These are phyloP conservation scores for Chrysanthemum seticuspe DNA, from an alignment of 129 eudicot species.

Conservation along the genomic window DNA sequence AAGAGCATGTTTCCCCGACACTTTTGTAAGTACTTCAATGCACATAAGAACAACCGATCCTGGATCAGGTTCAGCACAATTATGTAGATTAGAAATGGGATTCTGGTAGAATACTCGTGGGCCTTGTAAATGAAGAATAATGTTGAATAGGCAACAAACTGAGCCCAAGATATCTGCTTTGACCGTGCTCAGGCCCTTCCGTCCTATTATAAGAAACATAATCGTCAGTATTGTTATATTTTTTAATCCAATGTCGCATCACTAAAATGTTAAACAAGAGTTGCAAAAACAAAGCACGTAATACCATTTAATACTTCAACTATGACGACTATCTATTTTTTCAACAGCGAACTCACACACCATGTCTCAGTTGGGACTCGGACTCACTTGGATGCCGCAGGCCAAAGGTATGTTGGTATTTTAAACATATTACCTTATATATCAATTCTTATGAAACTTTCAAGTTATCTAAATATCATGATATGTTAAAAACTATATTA, in stretches of 20 bases:
- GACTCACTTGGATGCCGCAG: too few species aligned
- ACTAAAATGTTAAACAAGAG: not conserved
- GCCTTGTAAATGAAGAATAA: constrained; percentile 69
- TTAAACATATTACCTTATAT: too few species aligned
- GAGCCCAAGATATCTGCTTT: constrained; percentile 51
- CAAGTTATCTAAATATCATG: too few species aligned
- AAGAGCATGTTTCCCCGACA: constrained; percentile 64
- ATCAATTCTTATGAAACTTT: too few species aligned
- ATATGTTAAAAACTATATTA: too few species aligned
- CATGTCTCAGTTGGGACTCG: too few species aligned
- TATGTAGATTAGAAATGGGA: constrained; percentile 15
- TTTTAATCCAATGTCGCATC: not conserved
- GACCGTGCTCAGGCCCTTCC: constrained; percentile 50
- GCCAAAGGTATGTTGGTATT: too few species aligned
- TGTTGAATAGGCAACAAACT: constrained; percentile 71
- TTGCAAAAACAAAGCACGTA: not conserved
- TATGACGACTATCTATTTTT: not conserved
- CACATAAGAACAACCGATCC: constrained; percentile 85
- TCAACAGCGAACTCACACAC: too few species aligned
- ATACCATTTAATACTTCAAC: not conserved
- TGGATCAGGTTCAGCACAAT: constrained; percentile 57
- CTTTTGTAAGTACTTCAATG: constrained; percentile 64
- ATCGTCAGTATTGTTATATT: constrained; percentile 18
- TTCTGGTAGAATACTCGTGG: constrained; percentile 44
- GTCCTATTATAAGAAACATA: constrained; percentile 42